Evolutionary conservation across 192 early-diverging fungal genomes (phyloP), one percentile per base, ranked within the genome.

Genomic region (Mortierella alpina): DNA sequence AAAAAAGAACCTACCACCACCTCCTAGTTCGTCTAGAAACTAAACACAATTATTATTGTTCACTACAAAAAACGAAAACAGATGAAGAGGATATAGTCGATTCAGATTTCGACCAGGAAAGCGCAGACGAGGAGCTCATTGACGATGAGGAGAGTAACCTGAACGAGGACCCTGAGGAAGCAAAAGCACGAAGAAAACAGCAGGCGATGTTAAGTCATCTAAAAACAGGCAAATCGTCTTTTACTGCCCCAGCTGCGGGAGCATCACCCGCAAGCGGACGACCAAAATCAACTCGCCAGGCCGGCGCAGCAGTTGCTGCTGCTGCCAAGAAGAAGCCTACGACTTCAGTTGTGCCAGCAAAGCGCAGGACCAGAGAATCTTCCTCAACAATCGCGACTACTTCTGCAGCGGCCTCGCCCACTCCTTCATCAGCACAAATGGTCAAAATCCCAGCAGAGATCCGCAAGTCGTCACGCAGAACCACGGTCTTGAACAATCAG

Each of bases 91-190:
- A 89, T 75, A 72, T 82, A 15, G 68, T 88, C 1, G 88, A 89
- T 70, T 89, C 88, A 54, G 88, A 89, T 55, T 88, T 89, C 62
- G 86, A 89, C 56, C 69, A 83, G 42, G 82, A 78, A 39, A 83
- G 82, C 46, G 84, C 72, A 7, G 86, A 86, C 39, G 84, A 84
- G 10, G 88, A 88, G 44, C 83, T 70, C 18, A 72, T 77, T 18
- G 72, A 86, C 5, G 87, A 85, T 20, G 73, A 79, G 42, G 82
- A 85, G 20, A 66, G 46, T 2, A 66, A 74, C 18, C 55, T 70
- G 45, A 56, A 61, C 20, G 85, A 86, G 50, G 83, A 75, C 18
- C 65, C 73, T 9, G 72, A 84, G 39, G 72, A 66, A 23, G 85
- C 44, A 20, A 66, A 63, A 57, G 69, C 63, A 51, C 80, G 69